phyloP scores from a whole-genome alignment of 192 early-diverging fungal species.

The Allomyces macrogynus region DNA sequence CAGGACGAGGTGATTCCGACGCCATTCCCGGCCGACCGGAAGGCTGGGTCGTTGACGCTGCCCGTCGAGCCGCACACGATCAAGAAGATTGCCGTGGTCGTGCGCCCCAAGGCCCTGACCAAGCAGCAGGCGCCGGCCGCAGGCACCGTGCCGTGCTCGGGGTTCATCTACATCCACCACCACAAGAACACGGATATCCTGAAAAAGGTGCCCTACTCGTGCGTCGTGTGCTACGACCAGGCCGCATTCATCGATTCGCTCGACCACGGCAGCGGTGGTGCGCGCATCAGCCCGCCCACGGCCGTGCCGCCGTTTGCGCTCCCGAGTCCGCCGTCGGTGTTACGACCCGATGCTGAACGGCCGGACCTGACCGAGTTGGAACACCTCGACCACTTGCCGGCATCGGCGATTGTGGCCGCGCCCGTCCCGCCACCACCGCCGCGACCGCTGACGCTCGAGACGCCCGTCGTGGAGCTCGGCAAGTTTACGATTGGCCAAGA shows the following conservation, averaged over 20 bases:
- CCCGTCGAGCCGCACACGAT: constrained; percentile 42
- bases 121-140: neutral
- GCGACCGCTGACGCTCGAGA: constrained; percentile 14
- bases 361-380: too few relatives aligned
- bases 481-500: constrained; percentile 23
- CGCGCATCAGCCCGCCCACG: neutral
- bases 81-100: constrained; percentile 40
- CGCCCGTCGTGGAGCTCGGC: constrained; percentile 24
- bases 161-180: constrained; percentile 50
- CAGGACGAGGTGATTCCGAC: constrained; percentile 7
- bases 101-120: constrained; percentile 19
- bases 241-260: constrained; percentile 9
- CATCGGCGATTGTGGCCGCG: neutral
- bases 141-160: constrained; percentile 14
- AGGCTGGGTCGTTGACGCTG: constrained; percentile 39
- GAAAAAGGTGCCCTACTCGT: constrained; percentile 41
- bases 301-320: neutral
- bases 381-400: neutral
- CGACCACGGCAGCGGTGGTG: neutral
- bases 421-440: constrained; percentile 5
- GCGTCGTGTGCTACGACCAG: constrained; percentile 28
- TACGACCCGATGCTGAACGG: too few relatives aligned
- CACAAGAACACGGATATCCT: constrained; percentile 63
- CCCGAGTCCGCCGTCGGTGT: neutral
- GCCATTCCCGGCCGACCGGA: constrained; percentile 12